These are phyloP conservation scores for Sorghum bicolor DNA, from an alignment of 176 grass and related monocot species.

Conservation along the genomic window DNA sequence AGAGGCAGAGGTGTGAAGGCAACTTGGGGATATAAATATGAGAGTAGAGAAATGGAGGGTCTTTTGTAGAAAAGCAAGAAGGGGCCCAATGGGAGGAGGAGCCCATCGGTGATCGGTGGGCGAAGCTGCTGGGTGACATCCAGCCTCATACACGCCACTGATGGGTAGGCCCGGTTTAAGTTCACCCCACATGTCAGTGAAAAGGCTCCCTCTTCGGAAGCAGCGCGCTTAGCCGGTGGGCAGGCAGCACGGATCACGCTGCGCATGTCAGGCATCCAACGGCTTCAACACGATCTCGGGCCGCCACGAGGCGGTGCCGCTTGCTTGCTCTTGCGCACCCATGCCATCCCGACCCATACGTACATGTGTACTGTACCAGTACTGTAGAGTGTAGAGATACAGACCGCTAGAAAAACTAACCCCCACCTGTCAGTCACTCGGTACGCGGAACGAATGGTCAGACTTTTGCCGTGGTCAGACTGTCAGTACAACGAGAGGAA, in stretches of 20 bases:
- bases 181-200: not conserved
- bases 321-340: not conserved
- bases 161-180: accelerated
- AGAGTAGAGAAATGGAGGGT: slow-evolving; percentile 31
- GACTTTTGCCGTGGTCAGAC: not conserved
- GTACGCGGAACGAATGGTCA: not conserved
- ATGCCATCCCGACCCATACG: not conserved
- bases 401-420: not conserved
- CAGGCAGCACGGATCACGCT: slow-evolving; percentile 35
- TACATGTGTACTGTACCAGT: not conserved
- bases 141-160: not conserved
- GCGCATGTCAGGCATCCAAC: slow-evolving; percentile 57
- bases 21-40: slow-evolving; percentile 33
- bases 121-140: not conserved
- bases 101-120: slow-evolving; percentile 19
- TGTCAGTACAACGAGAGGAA: not conserved
- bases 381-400: not conserved
- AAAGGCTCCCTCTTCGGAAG: not conserved
- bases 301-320: not conserved
- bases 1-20: not conserved
- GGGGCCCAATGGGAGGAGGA: slow-evolving; percentile 23
- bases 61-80: slow-evolving; percentile 38
- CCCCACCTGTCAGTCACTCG: not conserved
- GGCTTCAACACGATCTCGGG: slow-evolving; percentile 21
- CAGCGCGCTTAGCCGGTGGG: not conserved